Percentiles rank a stretch among this genome's conserved stretches.
Evolutionary conservation across 805 yeast genomes (phyloP).

Genomic region (Candida nemodendra): DNA sequence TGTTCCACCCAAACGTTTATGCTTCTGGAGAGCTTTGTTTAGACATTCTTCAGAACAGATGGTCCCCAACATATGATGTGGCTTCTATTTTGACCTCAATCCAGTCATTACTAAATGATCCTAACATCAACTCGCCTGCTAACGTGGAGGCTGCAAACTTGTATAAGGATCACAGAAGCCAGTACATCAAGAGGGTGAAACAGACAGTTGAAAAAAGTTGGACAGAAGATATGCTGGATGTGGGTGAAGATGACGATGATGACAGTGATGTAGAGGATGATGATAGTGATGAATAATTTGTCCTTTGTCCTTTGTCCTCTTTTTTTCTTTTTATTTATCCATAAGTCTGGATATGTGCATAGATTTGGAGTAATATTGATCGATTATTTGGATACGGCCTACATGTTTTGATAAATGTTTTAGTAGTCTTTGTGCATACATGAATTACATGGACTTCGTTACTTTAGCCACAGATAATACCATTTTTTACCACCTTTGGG

Average conservation of each 20-base stretch:
- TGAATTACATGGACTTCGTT: too few relatives aligned
- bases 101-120: slow-evolving; percentile 90
- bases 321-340: neutral
- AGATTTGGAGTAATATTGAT: neutral
- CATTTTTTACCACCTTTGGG: slow-evolving; percentile 34
- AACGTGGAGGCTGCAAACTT: slow-evolving; percentile 96
- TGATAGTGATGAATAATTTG: slow-evolving; percentile 23
- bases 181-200: slow-evolving; percentile 85
- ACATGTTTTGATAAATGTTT: too few relatives aligned
- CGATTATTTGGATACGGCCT: too few relatives aligned
- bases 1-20: slow-evolving; percentile 98
- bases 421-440: too few relatives aligned
- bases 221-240: slow-evolving; percentile 74
- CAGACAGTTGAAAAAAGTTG: slow-evolving; percentile 94
- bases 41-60: slow-evolving; percentile 92
- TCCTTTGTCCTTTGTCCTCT: too few relatives aligned
- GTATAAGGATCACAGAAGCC: slow-evolving; percentile 92
- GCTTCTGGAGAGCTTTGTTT: slow-evolving; percentile 94
- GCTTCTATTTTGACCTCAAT: slow-evolving; percentile 91
- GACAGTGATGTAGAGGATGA: slow-evolving; percentile 33
- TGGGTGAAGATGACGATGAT: slow-evolving; percentile 47
- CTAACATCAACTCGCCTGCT: slow-evolving; percentile 95
- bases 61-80: slow-evolving; percentile 99
- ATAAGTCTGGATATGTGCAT: neutral
- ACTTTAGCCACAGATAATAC: slow-evolving; percentile 53